A percentile compares a stretch with the other conserved stretches of the same genome.
phyloP scores from a whole-genome alignment of 1,139 yeast genomes.

The Candida tunisiensis region DNA sequence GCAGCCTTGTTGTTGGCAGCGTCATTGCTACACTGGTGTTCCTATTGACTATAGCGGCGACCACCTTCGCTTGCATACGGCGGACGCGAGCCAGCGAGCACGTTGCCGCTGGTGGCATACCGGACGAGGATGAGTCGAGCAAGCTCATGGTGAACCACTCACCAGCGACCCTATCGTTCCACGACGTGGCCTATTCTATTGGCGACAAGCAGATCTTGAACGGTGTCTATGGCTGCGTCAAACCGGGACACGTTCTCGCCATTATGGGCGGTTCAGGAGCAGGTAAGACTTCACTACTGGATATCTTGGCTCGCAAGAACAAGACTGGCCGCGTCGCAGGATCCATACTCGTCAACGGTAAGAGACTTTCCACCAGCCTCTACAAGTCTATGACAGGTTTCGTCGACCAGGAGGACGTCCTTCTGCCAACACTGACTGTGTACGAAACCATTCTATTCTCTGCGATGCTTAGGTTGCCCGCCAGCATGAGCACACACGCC shows the following conservation, averaged over 20 bases:
- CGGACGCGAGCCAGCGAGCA: too few species aligned
- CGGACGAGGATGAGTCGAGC: too few species aligned
- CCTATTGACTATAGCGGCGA: too few species aligned
- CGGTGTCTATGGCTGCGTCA: slow-evolving; percentile 16
- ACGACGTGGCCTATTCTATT: too few species aligned
- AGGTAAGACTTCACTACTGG: slow-evolving; percentile 31
- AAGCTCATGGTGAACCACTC: too few species aligned
- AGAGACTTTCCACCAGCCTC: slow-evolving; percentile 11
- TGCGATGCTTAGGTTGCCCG: slow-evolving; percentile 28
- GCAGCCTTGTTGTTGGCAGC: too few species aligned
- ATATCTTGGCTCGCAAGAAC: slow-evolving; percentile 24
- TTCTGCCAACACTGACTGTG: slow-evolving; percentile 34
- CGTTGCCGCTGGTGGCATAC: too few species aligned
- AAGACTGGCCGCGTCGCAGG: slow-evolving; percentile 5
- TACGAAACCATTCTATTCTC: slow-evolving; percentile 38
- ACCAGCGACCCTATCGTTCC: too few species aligned
- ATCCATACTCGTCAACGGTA: slow-evolving; percentile 2
- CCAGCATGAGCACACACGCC: slow-evolving; percentile 25
- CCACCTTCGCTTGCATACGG: too few species aligned
- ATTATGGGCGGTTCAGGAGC: slow-evolving; percentile 37
- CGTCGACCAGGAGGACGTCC: slow-evolving; percentile 43
- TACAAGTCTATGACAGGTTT: slow-evolving; percentile 37
- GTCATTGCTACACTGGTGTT: too few species aligned
- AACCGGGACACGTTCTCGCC: slow-evolving; percentile 12
- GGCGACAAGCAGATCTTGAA: slow-evolving; percentile 5